These are phyloP conservation scores for Mycosphaerella sp. DNA, from an alignment of 2,329 filamentous ascomycete genomes.

Conservation along the genomic window DNA sequence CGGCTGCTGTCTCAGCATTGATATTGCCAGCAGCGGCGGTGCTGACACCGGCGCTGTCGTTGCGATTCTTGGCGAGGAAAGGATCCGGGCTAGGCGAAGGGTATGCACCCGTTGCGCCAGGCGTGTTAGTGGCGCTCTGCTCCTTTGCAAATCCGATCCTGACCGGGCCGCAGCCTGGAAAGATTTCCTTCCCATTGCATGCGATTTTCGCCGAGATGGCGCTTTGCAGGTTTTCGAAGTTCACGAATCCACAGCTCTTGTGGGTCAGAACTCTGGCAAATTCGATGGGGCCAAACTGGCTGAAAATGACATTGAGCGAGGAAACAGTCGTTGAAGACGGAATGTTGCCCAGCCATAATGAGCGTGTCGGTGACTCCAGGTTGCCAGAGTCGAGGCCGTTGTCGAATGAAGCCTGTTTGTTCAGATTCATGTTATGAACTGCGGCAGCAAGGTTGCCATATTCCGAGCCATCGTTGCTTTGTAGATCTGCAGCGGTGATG, in stretches of 20 bases:
- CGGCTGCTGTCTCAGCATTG: constrained; percentile 42
- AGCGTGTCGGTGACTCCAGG: constrained; percentile 82
- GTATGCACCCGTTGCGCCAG: constrained; percentile 79
- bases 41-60: constrained; percentile 29
- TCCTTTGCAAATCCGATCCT: constrained; percentile 97
- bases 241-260: constrained; percentile 99
- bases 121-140: constrained; percentile 79
- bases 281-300: constrained; percentile 81
- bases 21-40: constrained; percentile 31
- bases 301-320: constrained; percentile 91
- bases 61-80: constrained; percentile 44
- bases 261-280: constrained; percentile 91
- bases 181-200: constrained; percentile 96
- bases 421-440: constrained; percentile 72
- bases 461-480: constrained; percentile 66
- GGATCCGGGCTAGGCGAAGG: constrained; percentile 89
- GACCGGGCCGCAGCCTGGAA: constrained; percentile 89
- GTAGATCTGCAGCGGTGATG: constrained; percentile 68
- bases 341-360: constrained; percentile 95
- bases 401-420: constrained; percentile 57
- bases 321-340: constrained; percentile 95
- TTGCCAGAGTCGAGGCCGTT: constrained; percentile 54
- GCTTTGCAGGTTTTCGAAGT: constrained; percentile 87
- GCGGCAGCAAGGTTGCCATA: constrained; percentile 76
- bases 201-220: constrained; percentile 80